These are phyloP conservation scores for Chiua virens DNA, from an alignment of 768 basidiomycete species.

Conservation along the genomic window DNA sequence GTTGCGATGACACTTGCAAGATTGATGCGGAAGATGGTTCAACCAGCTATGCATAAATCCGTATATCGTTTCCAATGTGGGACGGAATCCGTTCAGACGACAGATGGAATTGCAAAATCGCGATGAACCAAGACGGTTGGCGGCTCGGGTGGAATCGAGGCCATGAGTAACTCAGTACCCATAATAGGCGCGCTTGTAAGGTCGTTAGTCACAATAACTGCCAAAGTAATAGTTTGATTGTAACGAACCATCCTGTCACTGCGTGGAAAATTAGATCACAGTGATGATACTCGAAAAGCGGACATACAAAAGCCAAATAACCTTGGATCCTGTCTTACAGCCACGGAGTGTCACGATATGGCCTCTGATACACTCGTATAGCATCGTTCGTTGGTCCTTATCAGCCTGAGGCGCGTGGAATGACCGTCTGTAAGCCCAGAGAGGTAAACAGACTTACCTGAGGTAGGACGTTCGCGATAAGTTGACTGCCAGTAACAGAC, in stretches of 20 bases:
- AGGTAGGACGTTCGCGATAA: slow-evolving; percentile 80
- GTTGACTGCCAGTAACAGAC: slow-evolving; percentile 80
- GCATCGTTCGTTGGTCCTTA: slow-evolving; percentile 77
- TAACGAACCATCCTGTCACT: slow-evolving; percentile 58
- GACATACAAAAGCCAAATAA: slow-evolving; percentile 82
- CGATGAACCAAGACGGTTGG: slow-evolving; percentile 29
- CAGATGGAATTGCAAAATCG: slow-evolving; percentile 26
- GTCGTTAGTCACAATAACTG: slow-evolving; percentile 14
- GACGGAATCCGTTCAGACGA: slow-evolving; percentile 14
- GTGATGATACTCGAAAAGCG: neutral
- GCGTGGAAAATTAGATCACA: slow-evolving; percentile 4
- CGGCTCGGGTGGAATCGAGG: slow-evolving; percentile 10
- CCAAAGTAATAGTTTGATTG: neutral
- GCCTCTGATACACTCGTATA: slow-evolving; percentile 84
- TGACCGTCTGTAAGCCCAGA: slow-evolving; percentile 4
- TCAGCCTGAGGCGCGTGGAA: slow-evolving; percentile 54
- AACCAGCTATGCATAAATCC: slow-evolving; percentile 24
- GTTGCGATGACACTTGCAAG: slow-evolving; percentile 25
- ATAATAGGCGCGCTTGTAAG: slow-evolving; percentile 58
- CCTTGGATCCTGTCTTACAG: slow-evolving; percentile 88
- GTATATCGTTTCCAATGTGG: slow-evolving; percentile 23
- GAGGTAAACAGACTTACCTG: slow-evolving; percentile 45
- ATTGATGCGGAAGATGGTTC: slow-evolving; percentile 31
- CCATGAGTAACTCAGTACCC: slow-evolving; percentile 42
- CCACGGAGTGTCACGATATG: slow-evolving; percentile 90